These are phyloP conservation scores for Schrenkiella parvula DNA, from an alignment of 345 rosid species.

Conservation along the genomic window DNA sequence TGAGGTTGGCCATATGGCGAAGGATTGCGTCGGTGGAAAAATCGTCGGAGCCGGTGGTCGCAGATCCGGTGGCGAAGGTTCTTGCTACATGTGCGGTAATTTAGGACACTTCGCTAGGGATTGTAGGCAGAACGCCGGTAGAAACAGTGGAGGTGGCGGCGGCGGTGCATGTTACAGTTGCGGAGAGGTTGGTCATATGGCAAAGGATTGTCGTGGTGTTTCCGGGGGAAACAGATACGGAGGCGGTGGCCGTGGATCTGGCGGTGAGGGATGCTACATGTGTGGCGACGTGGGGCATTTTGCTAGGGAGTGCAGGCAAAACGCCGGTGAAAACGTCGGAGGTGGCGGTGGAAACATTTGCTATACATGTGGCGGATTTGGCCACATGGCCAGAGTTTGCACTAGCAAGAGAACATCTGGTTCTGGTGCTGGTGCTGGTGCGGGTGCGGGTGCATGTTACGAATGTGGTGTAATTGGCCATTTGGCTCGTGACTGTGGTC, in stretches of 20 bases:
- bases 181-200: constrained; percentile 38
- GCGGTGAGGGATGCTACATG: constrained; percentile 41
- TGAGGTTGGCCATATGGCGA: constrained; percentile 37
- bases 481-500: constrained; percentile 41
- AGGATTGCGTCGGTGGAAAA: constrained; percentile 33
- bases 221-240: constrained; percentile 28
- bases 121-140: constrained; percentile 36
- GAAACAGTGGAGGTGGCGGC: constrained; percentile 22
- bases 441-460: constrained; percentile 32
- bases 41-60: constrained; percentile 25
- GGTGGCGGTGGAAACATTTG: constrained; percentile 33
- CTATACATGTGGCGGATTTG: constrained; percentile 35
- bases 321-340: constrained; percentile 21
- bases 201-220: constrained; percentile 37
- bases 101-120: constrained; percentile 54
- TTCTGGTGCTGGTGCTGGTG: constrained; percentile 17
- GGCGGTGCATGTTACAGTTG: constrained; percentile 36
- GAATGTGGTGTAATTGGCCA: constrained; percentile 37
- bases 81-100: constrained; percentile 47
- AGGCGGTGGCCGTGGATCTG: constrained; percentile 32
- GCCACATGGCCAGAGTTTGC: constrained; percentile 43
- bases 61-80: constrained; percentile 36
- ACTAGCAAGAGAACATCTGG: constrained; percentile 23
- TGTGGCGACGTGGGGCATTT: constrained; percentile 50
- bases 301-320: constrained; percentile 46